Evolutionary conservation across 495 filamentous ascomycete genomes (phyloP).

Genomic region (Aspergillus nidulans): DNA sequence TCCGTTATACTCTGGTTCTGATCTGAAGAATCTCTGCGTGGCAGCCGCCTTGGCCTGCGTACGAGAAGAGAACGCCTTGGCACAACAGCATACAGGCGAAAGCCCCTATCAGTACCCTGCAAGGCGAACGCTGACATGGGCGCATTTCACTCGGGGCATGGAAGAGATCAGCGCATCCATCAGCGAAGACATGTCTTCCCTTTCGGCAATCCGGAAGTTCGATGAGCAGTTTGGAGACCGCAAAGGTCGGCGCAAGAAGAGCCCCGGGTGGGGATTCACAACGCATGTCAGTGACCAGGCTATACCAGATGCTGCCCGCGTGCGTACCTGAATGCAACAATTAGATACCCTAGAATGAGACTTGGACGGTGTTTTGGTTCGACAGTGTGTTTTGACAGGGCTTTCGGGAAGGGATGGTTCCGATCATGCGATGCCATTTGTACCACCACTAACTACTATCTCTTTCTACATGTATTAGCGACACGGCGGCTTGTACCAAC

Average conservation of each 20-base stretch:
- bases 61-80: conserved; percentile 69
- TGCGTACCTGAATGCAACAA: conserved; percentile 30
- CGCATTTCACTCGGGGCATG: conserved; percentile 81
- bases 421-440: conserved; percentile 12
- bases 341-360: conserved; percentile 3
- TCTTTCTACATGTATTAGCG: conserved; percentile 14
- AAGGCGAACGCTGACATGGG: conserved; percentile 57
- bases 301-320: conserved; percentile 32
- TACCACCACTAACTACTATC: conserved; percentile 6
- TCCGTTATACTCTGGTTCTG: conserved; percentile 91
- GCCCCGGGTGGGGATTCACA: conserved; percentile 41
- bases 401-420: conserved; percentile 6
- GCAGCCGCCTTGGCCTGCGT: conserved; percentile 87
- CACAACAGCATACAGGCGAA: conserved; percentile 46
- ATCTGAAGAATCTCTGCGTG: conserved; percentile 90
- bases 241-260: conserved; percentile 64
- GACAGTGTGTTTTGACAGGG: conserved; percentile 7
- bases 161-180: conserved; percentile 90
- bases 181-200: conserved; percentile 86
- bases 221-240: conserved; percentile 94
- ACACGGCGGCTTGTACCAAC: conserved; percentile 19
- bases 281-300: conserved; percentile 23
- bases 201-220: conserved; percentile 87
- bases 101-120: conserved; percentile 57
- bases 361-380: conserved; percentile 8